phyloP scores from a whole-genome alignment of 768 basidiomycete species.

The Symmetrospora coprosmae region DNA sequence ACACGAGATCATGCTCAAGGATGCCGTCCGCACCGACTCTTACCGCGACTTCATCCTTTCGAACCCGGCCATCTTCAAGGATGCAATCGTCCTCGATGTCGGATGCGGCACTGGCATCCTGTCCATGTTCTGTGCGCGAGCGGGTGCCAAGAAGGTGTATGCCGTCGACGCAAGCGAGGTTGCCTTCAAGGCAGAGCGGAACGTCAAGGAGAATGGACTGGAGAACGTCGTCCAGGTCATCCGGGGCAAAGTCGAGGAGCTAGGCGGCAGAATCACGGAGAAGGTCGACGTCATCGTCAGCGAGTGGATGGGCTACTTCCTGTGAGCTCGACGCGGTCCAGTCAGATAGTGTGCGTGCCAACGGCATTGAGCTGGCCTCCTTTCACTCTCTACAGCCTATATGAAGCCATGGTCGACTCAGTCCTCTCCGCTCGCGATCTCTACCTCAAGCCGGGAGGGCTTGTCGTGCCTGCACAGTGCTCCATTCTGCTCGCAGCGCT shows the following conservation, averaged over 20 bases:
- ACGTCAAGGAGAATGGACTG: constrained; percentile 58
- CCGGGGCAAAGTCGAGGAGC: constrained; percentile 59
- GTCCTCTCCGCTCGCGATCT: constrained; percentile 80
- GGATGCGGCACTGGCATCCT: constrained; percentile 92
- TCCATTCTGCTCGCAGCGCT: constrained; percentile 71
- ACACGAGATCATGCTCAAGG: constrained; percentile 91
- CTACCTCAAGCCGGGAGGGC: constrained; percentile 57
- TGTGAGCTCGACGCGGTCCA: constrained; percentile 37
- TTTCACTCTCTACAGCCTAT: constrained; percentile 43
- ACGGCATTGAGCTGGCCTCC: background rate
- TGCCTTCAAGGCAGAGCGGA: constrained; percentile 58
- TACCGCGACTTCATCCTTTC: constrained; percentile 82
- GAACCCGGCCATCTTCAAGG: constrained; percentile 65
- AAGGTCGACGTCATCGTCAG: constrained; percentile 98
- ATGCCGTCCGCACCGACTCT: constrained; percentile 80
- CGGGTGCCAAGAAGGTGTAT: constrained; percentile 77
- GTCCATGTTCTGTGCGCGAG: constrained; percentile 72
- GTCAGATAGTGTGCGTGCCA: background rate
- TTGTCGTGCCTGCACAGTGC: constrained; percentile 84
- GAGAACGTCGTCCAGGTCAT: constrained; percentile 71
- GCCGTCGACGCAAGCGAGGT: constrained; percentile 83
- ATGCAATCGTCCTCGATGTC: constrained; percentile 79
- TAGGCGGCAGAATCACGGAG: constrained; percentile 41
- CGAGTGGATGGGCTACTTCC: constrained; percentile 99
- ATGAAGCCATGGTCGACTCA: constrained; percentile 98